A percentile compares a stretch with the other conserved stretches of the same genome.
phyloP scores from a whole-genome alignment of 2,329 filamentous ascomycete species.

The Cercospora zeina region DNA sequence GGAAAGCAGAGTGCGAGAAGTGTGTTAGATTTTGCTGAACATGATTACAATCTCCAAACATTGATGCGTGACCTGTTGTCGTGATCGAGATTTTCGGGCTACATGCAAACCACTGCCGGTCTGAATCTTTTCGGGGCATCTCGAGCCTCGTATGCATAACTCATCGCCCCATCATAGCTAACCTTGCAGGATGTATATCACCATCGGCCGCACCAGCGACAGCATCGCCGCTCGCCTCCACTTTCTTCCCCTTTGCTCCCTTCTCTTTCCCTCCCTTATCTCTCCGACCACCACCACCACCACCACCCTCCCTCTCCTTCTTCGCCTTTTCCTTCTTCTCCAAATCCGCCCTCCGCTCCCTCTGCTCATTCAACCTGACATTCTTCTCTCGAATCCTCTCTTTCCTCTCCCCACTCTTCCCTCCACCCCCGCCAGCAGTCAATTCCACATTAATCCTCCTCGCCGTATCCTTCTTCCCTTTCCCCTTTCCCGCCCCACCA shows the following conservation, averaged over 20 bases:
- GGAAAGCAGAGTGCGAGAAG: conserved; percentile 3
- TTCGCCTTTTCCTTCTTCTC: conserved; percentile 49
- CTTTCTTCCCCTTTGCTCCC: conserved; percentile 44
- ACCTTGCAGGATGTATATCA: conserved; percentile 41
- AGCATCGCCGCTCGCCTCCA: conserved; percentile 17
- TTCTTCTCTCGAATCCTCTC: conserved; percentile 85
- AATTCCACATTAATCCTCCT: conserved; percentile 91
- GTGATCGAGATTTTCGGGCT: not conserved
- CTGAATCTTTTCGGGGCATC: not conserved
- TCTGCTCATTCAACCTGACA: conserved; percentile 72
- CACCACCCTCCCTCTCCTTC: conserved; percentile 43
- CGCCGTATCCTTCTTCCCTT: conserved; percentile 52
- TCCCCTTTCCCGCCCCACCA: conserved; percentile 18
- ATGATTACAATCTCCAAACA: not conserved
- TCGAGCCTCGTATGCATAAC: not conserved
- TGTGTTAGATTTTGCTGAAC: conserved; percentile 1
- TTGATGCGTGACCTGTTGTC: not conserved
- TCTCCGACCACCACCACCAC: conserved; percentile 34
- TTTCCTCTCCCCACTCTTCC: conserved; percentile 69
- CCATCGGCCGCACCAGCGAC: conserved; percentile 15
- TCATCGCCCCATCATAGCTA: conserved; percentile 33
- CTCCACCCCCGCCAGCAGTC: conserved; percentile 82
- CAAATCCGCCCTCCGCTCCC: conserved; percentile 55
- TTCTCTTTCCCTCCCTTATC: conserved; percentile 43
- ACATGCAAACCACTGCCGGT: not conserved